These are phyloP conservation scores for Lactarius hatsudake DNA, from an alignment of 768 basidiomycete species.

Conservation along the genomic window DNA sequence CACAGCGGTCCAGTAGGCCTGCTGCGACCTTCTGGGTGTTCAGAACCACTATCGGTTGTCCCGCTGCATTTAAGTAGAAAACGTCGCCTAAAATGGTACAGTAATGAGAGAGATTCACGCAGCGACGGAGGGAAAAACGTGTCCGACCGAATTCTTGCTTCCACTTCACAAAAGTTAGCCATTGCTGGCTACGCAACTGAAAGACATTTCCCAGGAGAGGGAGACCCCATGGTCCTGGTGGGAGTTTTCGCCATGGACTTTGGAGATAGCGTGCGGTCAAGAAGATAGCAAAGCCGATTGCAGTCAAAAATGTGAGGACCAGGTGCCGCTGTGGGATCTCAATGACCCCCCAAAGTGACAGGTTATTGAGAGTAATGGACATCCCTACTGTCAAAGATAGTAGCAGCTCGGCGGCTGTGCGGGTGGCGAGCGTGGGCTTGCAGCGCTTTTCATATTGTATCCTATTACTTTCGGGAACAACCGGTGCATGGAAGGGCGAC, in stretches of 20 bases:
- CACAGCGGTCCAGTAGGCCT: constrained; percentile 30
- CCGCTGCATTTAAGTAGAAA: constrained; percentile 25
- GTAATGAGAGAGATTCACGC: not conserved
- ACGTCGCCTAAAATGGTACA: constrained; percentile 18
- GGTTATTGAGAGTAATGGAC: not conserved
- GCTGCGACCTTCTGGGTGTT: constrained; percentile 29
- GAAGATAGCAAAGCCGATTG: not conserved
- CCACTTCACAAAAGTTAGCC: constrained; percentile 25
- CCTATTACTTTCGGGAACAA: too few species aligned
- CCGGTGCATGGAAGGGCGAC: too few species aligned
- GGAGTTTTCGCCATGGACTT: constrained; percentile 26
- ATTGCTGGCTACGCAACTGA: constrained; percentile 20
- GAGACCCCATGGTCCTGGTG: constrained; percentile 23
- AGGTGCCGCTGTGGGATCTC: not conserved
- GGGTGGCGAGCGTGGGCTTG: too few species aligned
- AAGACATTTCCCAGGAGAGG: constrained; percentile 24
- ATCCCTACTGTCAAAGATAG: not conserved
- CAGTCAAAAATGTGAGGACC: not conserved
- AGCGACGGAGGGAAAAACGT: not conserved
- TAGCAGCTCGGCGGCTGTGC: not conserved
- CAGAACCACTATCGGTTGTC: constrained; percentile 29
- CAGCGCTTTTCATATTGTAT: too few species aligned
- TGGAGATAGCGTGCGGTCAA: constrained; percentile 14
- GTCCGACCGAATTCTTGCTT: constrained; percentile 19
- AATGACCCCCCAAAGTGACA: not conserved